Conservation (phyloP, 148 eudicot species). For the Rhododendron williamsianum region DNA sequence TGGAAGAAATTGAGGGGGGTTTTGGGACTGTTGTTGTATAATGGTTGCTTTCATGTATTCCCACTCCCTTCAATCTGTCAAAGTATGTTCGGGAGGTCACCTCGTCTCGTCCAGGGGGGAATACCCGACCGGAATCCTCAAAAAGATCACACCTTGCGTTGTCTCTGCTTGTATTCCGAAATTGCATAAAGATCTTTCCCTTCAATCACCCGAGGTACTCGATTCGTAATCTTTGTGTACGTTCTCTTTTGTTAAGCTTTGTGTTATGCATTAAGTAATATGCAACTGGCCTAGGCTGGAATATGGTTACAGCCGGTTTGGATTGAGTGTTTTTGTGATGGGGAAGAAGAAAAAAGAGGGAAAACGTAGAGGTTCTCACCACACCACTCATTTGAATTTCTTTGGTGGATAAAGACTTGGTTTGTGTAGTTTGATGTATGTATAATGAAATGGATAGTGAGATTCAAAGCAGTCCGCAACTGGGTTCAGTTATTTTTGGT, state of each 20-base stretch:
- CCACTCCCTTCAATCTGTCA: not conserved
- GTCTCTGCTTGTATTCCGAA: not conserved
- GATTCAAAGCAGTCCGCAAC: not conserved
- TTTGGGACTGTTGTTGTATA: not conserved
- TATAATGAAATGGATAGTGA: not conserved
- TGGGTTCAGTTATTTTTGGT: not conserved
- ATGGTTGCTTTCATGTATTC: slow-evolving; percentile 23
- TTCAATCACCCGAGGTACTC: not conserved
- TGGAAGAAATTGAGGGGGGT: not conserved
- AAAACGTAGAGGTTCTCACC: no score
- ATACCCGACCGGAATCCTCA: not conserved
- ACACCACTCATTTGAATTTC: not conserved
- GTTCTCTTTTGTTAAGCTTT: not conserved
- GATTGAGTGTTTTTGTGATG: not conserved
- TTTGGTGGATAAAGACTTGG: not conserved
- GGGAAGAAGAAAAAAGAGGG: no score
- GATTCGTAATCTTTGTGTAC: not conserved
- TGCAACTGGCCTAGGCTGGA: not conserved
- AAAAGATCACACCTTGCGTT: not conserved
- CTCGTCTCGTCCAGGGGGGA: not conserved
- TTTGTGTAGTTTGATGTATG: not conserved
- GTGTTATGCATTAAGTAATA: not conserved
- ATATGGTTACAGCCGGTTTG: not conserved
- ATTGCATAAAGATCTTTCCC: slow-evolving; percentile 1
- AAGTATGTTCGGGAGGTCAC: not conserved